Evolutionary conservation across 2,329 filamentous ascomycete genomes (phyloP).

Genomic region (Fusarium citri): DNA sequence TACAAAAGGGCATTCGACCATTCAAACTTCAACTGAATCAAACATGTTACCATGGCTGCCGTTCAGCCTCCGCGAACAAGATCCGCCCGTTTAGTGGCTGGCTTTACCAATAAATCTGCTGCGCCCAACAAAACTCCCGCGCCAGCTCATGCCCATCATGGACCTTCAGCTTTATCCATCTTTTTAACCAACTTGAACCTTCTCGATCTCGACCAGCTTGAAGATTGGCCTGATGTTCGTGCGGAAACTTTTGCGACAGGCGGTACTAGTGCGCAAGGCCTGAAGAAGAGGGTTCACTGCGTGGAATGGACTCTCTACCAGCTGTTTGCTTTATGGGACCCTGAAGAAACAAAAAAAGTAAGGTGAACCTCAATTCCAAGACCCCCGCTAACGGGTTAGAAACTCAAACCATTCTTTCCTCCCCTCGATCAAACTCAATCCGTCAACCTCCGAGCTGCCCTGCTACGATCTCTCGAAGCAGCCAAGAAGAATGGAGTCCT

Average conservation of each 20-base stretch:
- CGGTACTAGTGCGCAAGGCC: slow-evolving; percentile 74
- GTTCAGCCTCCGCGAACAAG: slow-evolving; percentile 44
- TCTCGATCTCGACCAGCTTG: slow-evolving; percentile 78
- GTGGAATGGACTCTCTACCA: slow-evolving; percentile 94
- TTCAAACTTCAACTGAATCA: not conserved
- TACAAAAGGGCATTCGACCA: slow-evolving; percentile 14
- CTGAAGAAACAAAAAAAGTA: slow-evolving; percentile 79
- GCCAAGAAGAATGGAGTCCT: slow-evolving; percentile 89
- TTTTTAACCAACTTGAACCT: slow-evolving; percentile 88
- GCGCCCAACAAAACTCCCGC: slow-evolving; percentile 14
- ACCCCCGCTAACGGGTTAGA: slow-evolving; percentile 62
- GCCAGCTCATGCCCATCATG: slow-evolving; percentile 21
- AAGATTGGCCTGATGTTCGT: slow-evolving; percentile 85
- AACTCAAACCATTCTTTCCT: slow-evolving; percentile 90
- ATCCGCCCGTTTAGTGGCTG: slow-evolving; percentile 45
- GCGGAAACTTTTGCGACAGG: slow-evolving; percentile 73
- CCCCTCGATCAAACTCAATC: slow-evolving; percentile 91
- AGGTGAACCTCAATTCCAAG: slow-evolving; percentile 17
- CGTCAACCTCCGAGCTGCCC: slow-evolving; percentile 84
- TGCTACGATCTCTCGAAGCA: slow-evolving; percentile 84
- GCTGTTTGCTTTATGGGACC: slow-evolving; percentile 86
- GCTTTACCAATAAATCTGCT: slow-evolving; percentile 39
- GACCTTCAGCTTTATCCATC: slow-evolving; percentile 47
- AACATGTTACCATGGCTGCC: slow-evolving; percentile 44
- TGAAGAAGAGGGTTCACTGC: slow-evolving; percentile 83